A percentile compares a stretch with the other conserved stretches of the same genome.
Conservation (phyloP, 2,329 filamentous ascomycete species). For the Pyrenochaeta sp. region DNA sequence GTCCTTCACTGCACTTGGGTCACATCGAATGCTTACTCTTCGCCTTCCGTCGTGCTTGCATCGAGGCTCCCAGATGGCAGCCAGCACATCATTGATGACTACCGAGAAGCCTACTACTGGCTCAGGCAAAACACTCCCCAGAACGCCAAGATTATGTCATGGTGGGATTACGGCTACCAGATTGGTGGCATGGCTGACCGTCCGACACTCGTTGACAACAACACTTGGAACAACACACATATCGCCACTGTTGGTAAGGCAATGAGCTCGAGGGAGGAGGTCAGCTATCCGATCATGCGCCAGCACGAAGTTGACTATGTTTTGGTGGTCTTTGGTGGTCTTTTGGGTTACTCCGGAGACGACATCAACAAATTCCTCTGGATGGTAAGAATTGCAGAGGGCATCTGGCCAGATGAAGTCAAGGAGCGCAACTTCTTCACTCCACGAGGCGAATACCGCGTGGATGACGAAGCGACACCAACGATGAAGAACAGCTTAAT, state of each 20-base stretch:
- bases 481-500: slow-evolving; percentile 99
- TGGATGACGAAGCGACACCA: slow-evolving; percentile 91
- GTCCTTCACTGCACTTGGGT: slow-evolving; percentile 99
- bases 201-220: slow-evolving; percentile 97
- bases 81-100: slow-evolving; percentile 99
- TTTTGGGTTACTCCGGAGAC: slow-evolving; percentile 96
- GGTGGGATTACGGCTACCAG: slow-evolving; percentile 99
- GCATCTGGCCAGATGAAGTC: slow-evolving; percentile 99
- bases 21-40: slow-evolving; percentile 98
- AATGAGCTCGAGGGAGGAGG: slow-evolving; percentile 96
- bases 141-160: slow-evolving; percentile 98
- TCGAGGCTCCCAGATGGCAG: slow-evolving; percentile 92
- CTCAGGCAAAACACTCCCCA: slow-evolving; percentile 94
- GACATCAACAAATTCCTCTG: slow-evolving; percentile 99
- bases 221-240: slow-evolving; percentile 99
- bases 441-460: slow-evolving; percentile 87
- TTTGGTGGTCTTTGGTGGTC: slow-evolving; percentile 94
- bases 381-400: slow-evolving; percentile 99
- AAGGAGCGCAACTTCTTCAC: slow-evolving; percentile 98
- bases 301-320: slow-evolving; percentile 99
- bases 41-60: slow-evolving; percentile 93
- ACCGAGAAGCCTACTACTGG: slow-evolving; percentile 99
- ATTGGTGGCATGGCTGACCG: slow-evolving; percentile 99
- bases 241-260: slow-evolving; percentile 99
- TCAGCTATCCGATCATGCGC: slow-evolving; percentile 97